phyloP scores from a whole-genome alignment of 768 basidiomycete genomes.

The Leccinum ochraceum region DNA sequence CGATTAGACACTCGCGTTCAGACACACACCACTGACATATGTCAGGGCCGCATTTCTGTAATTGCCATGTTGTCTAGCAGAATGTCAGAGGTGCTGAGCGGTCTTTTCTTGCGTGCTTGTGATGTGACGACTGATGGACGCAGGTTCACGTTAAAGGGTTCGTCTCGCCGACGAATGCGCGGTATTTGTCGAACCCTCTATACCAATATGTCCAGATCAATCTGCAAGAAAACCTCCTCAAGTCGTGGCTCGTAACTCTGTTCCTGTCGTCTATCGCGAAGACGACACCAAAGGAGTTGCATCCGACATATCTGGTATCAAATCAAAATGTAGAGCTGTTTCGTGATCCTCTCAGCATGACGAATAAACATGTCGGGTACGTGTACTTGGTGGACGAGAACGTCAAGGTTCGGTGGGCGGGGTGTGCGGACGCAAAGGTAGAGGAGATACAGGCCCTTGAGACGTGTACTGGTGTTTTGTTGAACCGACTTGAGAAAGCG shows the following conservation, averaged over 20 bases:
- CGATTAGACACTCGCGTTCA: conserved; percentile 54
- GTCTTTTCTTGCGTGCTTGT: not conserved
- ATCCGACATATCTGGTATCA: conserved; percentile 76
- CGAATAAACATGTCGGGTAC: conserved; percentile 89
- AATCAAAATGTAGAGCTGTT: conserved; percentile 84
- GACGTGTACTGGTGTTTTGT: conserved; percentile 66
- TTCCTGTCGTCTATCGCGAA: conserved; percentile 76
- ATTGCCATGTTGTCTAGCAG: conserved; percentile 82
- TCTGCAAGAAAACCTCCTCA: conserved; percentile 91
- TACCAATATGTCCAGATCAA: conserved; percentile 87
- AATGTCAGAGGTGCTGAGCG: conserved; percentile 73
- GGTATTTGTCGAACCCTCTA: conserved; percentile 53
- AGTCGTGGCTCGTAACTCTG: conserved; percentile 84
- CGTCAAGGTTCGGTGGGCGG: conserved; percentile 88
- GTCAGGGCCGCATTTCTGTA: conserved; percentile 73
- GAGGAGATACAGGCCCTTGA: conserved; percentile 73
- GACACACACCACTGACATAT: conserved; percentile 77
- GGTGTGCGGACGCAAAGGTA: conserved; percentile 76
- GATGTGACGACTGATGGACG: conserved; percentile 1
- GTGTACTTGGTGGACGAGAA: conserved; percentile 89
- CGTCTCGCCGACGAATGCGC: conserved; percentile 52
- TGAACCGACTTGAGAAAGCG: conserved; percentile 53
- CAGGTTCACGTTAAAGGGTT: conserved; percentile 83
- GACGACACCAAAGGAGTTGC: conserved; percentile 61
- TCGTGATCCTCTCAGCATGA: conserved; percentile 82